phyloP scores from a whole-genome alignment of 345 rosid species.

The Gossypium ekmanianum region DNA sequence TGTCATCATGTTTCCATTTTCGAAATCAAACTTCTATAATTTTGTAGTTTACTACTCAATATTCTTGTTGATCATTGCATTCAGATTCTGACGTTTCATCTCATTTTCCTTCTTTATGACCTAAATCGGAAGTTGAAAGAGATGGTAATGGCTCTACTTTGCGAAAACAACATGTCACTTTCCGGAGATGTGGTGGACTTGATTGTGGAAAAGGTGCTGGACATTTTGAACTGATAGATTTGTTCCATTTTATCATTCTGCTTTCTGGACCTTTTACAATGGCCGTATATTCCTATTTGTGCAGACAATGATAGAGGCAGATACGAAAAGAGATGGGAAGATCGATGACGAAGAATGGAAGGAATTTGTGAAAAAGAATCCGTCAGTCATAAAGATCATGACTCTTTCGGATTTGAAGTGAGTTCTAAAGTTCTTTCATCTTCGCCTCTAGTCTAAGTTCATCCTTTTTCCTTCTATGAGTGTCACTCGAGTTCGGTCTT shows the following conservation, averaged over 20 bases:
- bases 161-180: conserved; percentile 60
- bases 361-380: conserved; percentile 48
- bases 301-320: conserved; percentile 63
- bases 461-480: neutral
- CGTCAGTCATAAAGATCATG: conserved; percentile 69
- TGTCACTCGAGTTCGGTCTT: neutral
- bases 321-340: conserved; percentile 64
- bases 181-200: conserved; percentile 46
- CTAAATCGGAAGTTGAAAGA: conserved; percentile 51
- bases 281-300: neutral
- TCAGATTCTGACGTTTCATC: conserved; percentile 8
- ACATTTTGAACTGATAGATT: neutral
- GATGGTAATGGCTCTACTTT: conserved; percentile 66
- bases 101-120: neutral
- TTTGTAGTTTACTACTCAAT: neutral
- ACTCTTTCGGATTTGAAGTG: conserved; percentile 65
- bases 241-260: neutral
- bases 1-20: neutral
- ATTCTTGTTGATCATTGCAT: neutral
- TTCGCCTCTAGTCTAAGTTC: neutral
- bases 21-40: neutral
- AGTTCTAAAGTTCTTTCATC: conserved; percentile 15
- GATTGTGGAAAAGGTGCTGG: conserved; percentile 60
- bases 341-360: conserved; percentile 77
- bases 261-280: conserved; percentile 17